Conservation (phyloP, 352 stramenopile genomes). For the Pythium utonaiense region DNA sequence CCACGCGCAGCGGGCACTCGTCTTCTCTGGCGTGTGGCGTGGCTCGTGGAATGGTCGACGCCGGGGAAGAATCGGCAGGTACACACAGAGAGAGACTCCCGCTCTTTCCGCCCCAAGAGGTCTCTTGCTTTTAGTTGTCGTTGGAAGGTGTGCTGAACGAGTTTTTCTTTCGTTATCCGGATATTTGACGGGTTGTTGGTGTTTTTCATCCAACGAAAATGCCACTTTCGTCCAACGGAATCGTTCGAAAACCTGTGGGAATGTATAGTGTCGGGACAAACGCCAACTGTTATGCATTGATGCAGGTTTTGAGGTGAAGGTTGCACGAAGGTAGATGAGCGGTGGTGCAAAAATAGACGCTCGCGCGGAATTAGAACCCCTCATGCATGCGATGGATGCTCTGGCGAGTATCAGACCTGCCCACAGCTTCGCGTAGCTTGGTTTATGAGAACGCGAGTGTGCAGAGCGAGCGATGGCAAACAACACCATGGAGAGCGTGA, state of each 20-base stretch:
- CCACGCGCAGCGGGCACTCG: not conserved
- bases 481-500: constrained; percentile 10
- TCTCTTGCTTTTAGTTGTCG: not conserved
- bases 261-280: not conserved
- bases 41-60: not conserved
- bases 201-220: constrained; percentile 21
- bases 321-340: constrained; percentile 5
- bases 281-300: too few relatives aligned
- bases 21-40: not conserved
- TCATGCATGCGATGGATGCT: not conserved
- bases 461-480: constrained; percentile 1
- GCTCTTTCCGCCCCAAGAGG: constrained; percentile 1
- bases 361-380: constrained; percentile 7
- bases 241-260: constrained; percentile 11
- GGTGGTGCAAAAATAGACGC: constrained; percentile 11
- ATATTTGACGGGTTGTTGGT: constrained; percentile 1
- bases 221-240: not conserved
- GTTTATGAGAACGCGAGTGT: not conserved
- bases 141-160: not conserved
- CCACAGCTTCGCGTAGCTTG: not conserved
- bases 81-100: constrained; percentile 7
- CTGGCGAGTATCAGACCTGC: not conserved
- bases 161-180: constrained; percentile 9
- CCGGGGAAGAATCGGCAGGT: constrained; percentile 1
- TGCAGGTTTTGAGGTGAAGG: not conserved